A percentile compares a stretch with the other conserved stretches of the same genome.
Evolutionary conservation across 2,329 filamentous ascomycete genomes (phyloP).

Genomic region (Clarireedia paspali): DNA sequence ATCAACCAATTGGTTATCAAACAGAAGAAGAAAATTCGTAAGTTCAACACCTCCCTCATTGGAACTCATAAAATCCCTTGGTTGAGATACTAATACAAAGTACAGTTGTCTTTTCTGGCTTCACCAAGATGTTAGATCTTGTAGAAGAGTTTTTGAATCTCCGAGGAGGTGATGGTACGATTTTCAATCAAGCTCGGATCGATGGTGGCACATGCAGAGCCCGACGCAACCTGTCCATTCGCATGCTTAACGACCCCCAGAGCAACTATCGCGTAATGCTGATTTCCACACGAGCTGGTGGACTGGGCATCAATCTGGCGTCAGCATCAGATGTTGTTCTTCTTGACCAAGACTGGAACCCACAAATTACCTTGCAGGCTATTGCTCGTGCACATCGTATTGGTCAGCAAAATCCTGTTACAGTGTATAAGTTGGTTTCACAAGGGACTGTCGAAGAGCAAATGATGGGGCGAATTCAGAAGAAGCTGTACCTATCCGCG

Average conservation of each 20-base stretch:
- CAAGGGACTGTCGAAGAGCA: constrained; percentile 85
- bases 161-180: constrained; percentile 48
- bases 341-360: constrained; percentile 95
- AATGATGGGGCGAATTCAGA: constrained; percentile 46
- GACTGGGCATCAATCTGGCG: constrained; percentile 93
- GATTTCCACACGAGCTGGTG: constrained; percentile 86
- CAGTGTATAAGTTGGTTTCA: constrained; percentile 91
- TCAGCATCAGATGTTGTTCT: constrained; percentile 97
- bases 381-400: constrained; percentile 91
- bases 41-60: constrained; percentile 36
- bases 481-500: constrained; percentile 53
- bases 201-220: constrained; percentile 73
- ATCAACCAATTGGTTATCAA: constrained; percentile 66
- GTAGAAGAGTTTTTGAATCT: constrained; percentile 74
- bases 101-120: constrained; percentile 82
- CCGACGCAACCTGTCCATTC: constrained; percentile 88
- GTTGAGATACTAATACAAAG: not conserved
- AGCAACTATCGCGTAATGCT: constrained; percentile 84
- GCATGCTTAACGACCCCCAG: constrained; percentile 80
- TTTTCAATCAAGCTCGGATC: constrained; percentile 66
- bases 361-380: constrained; percentile 93
- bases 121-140: constrained; percentile 79
- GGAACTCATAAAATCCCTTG: not conserved
- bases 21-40: constrained; percentile 71
- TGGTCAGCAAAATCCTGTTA: constrained; percentile 87